Base-by-base conservation (phyloP, 2,329 filamentous ascomycete genomes). In the Arthrobotrys iridis region DNA sequence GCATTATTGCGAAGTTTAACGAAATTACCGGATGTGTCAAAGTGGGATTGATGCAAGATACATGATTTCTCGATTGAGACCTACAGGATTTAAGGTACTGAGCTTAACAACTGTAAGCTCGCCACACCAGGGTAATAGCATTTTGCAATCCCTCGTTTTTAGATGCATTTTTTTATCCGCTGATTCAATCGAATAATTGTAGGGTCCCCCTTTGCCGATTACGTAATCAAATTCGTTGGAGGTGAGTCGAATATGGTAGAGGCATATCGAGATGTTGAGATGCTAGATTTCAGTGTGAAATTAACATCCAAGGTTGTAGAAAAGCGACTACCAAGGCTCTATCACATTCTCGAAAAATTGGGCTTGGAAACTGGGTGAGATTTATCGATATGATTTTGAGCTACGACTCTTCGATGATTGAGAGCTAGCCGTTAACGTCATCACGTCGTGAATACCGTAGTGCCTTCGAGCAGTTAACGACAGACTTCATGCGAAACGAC, bases 11-110 rank as follows among this genome's bases (percentile, higher is more conserved):
- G 8, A 33, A 28, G 33, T 55, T 60, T 26, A 65, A 55, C 18
- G 22, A 3, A 20, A 40, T 10, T 33, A 28, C 33, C 26, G 40
- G 55, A 63, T 45, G 1, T 8, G 5, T 18, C 18, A 46, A 71
- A 40, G 88, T 52, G 88, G 88, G 1, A 83, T 90, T 2, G 88
- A 90, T 80, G 86, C 88, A 7, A 84, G 88, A 48, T 88, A 89
- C 81, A 88, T 90, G 87, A 87, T 90, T 62, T 87, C 87, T 20
- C 83, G 84, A 58, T 82, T 89, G 10, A 82, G 82, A 43, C 86
- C 86, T 1, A 70, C 58, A 24, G 63, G 59, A 18, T 78, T 80
- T 26, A 78, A 78, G 24, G 77, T 79, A 6, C 52, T 82, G 1
- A 81, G 80, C 18, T 76, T 83, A 15, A 83, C 82, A 1, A 83